Evolutionary conservation across 192 early-diverging fungal species (phyloP), one percentile per base, ranked within the genome.

Genomic region (Linnemannia schmuckeri): DNA sequence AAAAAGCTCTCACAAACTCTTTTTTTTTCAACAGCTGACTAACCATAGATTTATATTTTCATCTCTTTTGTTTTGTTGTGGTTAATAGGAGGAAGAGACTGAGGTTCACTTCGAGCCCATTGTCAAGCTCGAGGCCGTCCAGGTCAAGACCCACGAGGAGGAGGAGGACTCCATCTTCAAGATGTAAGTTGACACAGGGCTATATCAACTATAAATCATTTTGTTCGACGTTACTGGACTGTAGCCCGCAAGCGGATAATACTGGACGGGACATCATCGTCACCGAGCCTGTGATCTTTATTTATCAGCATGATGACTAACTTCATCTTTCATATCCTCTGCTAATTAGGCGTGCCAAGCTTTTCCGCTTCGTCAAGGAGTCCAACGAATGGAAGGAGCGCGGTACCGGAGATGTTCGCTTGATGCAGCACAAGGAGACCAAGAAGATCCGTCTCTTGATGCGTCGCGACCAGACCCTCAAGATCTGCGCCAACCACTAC

Each of bases 401-500:
- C 79, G 98, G 98, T 41, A 99, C 97, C 37, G 98, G 98, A 77
- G 98, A 99, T 84, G 95, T 99, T 47, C 98, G 97, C 91, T 93
- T 99, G 68, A 90, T 99, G 83, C 93, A 96, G 90, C 98, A 99
- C 94, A 97, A 97, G 93, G 91, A 93, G 71, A 91, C 93, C 80
- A 92, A 92, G 75, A 97, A 97, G 91, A 90, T 99, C 88, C 97
- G 98, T 83, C 86, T 99, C n/a, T 91, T 99, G 83, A 99, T 99
- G 98, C 96, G 98, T 63, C 95, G 98, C 68, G 98, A 99, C 85
- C 98, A 99, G 92, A 99, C 97, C 33, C 94, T 93, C 86, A 99
- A 99, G 95, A 95, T 99, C 82, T 99, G 98, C 89, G 98, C 98
- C 88, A 99, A 99, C 94, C 98, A 99, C 92, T 95, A 95, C 84